phyloP scores from a whole-genome alignment of 2,329 filamentous ascomycete genomes.

The Apiospora saccharicola region DNA sequence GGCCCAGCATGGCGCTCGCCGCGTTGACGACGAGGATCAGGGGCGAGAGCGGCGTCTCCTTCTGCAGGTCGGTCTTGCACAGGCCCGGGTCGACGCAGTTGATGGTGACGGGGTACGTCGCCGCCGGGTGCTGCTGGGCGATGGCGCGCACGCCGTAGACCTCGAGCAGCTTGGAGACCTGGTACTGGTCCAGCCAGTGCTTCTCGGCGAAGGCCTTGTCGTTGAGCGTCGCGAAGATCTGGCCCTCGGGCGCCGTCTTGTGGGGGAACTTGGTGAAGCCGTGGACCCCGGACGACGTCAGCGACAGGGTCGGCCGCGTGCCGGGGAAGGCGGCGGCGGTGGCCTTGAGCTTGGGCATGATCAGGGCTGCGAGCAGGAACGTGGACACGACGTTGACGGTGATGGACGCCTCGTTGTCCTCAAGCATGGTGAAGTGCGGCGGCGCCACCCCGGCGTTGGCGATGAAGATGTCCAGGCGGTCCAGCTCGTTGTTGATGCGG shows the following conservation, averaged over 20 bases:
- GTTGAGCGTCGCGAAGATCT: conserved; percentile 40
- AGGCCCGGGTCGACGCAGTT: conserved; percentile 61
- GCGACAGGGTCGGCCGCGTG: conserved; percentile 37
- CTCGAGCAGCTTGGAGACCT: conserved; percentile 43
- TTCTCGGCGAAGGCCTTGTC: conserved; percentile 19
- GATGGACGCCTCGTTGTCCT: conserved; percentile 56
- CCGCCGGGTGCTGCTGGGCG: conserved; percentile 28
- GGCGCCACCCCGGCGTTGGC: conserved; percentile 52
- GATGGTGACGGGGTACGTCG: conserved; percentile 49
- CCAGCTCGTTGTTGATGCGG: conserved; percentile 44
- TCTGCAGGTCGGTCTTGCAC: conserved; percentile 56
- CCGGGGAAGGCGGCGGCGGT: conserved; percentile 37
- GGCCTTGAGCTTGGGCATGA: conserved; percentile 59
- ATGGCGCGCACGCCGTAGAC: conserved; percentile 38
- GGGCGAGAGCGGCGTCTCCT: conserved; percentile 29
- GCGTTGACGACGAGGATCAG: conserved; percentile 41
- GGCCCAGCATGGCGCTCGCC: conserved; percentile 21
- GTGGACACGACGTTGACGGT: conserved; percentile 62
- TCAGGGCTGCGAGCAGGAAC: conserved; percentile 55
- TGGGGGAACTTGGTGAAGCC: conserved; percentile 39
- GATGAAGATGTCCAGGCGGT: conserved; percentile 53
- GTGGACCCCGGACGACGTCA: conserved; percentile 42
- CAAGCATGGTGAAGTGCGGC: conserved; percentile 39
- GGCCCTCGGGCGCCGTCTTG: conserved; percentile 35
- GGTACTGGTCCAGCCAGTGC: conserved; percentile 35